Evolutionary conservation across 257 asterid species (phyloP), one percentile per base, ranked within the genome.

Genomic region (Lycium barbarum): DNA sequence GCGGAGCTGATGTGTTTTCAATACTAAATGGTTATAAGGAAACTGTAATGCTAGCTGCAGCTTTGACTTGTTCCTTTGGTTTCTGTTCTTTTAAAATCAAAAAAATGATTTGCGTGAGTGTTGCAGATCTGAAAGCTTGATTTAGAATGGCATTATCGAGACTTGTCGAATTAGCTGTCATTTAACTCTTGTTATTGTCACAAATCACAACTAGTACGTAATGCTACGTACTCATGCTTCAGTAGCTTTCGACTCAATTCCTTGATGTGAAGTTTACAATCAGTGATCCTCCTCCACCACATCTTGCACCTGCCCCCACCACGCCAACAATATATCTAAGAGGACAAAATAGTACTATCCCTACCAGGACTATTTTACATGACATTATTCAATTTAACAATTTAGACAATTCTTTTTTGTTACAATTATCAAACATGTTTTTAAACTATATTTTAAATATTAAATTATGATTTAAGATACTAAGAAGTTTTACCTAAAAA

Each of bases 241-340:
- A 26, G 63, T 76, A 0, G 47, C 82, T 76, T 76, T 76, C 82
- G 6, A 51, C 61, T 76, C 14, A 76, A 76, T 76, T 76, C 82
- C 47, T 51, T 51, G 82, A 51, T 51, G 63, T 76, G 62, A 51
- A 51, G 45, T 76, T 76, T 14, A 51, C 10, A 51, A 76, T 76
- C n/a, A 76, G 81, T 51, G 45, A 76, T 51, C 47, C 63, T 51
- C 47, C 63, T 76, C 81, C 45, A 74, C 81, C 18, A 76, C 45
- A 11, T 35, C 45, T 65, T 65, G 9, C 43, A 65, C 62, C 6
- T 1, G 26, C 62, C 45, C 15, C 26, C 14, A 26, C 63, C 47
- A 14, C 5, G 26, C 82, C 47, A 51, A 53, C 20, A 18, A 26
- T 26, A 26, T 26, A 40, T 18, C 49, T 38, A 68, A 14, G 7